Base-by-base conservation (phyloP, 2,329 filamentous ascomycete species). In the Pleomassaria siparia region DNA sequence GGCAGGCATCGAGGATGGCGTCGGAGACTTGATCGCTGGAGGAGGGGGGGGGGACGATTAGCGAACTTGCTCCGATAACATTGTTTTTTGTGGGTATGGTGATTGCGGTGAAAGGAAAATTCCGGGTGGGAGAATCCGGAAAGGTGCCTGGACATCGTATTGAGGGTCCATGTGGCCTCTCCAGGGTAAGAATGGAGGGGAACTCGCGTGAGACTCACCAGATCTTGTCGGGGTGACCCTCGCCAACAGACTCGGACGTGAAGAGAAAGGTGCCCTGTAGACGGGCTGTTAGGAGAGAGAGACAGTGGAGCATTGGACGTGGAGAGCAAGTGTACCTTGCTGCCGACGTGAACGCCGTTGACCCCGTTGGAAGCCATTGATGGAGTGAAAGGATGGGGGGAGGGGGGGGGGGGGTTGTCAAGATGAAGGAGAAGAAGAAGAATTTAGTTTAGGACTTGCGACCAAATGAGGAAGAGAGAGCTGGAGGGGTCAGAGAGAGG, bases 1-100 rank as follows among this genome's bases (percentile, higher is more conserved):
- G 81, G 80, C 94, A 97, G 79, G 94, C 94, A 82, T 99, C 94
- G 80, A 99, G 91, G 70, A 99, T 84, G 67, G 94, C 92, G 80
- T 99, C 94, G 56, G 92, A 97, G 71, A 97, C 89, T 81, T 99
- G 94, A 75, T 99, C 94, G 75, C 80, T 83, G 53, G n/a, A 16
- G 20, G 43, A 12, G 25, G 25, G 25, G 25, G 25, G 59, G 60
- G n/a, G 46, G 63, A 64, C 53, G 60, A 55, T 63, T 47, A 62
- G 53, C 40, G 15, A 44, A 41, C 26, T 36, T 44, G 39, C 29
- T 29, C 35, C 25, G 25, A 28, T 12, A 26, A n/a, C n/a, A n/a
- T n/a, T n/a, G 11, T 5, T 16, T 35, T n/a, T 18, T 13, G 5
- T 18, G 7, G 32, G 15, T 4, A 6, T 18, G 7, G 10, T 5